Evolutionary conservation across 2,329 filamentous ascomycete species (phyloP).

Genomic region (Xylariales sp.): DNA sequence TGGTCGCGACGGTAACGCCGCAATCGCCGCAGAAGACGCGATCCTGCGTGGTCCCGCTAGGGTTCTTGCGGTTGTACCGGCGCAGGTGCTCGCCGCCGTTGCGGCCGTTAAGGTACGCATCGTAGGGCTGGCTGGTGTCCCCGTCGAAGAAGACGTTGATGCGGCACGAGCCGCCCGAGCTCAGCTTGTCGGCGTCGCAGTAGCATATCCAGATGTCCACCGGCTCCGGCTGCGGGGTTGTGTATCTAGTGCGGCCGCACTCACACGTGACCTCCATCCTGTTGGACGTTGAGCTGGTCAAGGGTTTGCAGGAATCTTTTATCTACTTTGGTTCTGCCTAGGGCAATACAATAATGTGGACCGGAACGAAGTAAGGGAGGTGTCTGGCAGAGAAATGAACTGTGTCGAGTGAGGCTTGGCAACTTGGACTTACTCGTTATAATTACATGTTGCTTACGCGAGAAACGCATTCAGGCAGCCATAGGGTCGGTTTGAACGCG

Average conservation of each 20-base stretch:
- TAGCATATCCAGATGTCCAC: not conserved
- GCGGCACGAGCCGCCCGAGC: not conserved
- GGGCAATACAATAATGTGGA: too few relatives aligned
- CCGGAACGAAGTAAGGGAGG: too few relatives aligned
- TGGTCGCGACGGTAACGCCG: not conserved
- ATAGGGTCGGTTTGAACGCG: too few relatives aligned
- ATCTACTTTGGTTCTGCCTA: too few relatives aligned
- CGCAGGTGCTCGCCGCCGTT: not conserved
- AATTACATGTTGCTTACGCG: too few relatives aligned
- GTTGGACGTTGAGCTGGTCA: too few relatives aligned
- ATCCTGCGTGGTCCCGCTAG: not conserved
- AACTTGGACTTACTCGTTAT: too few relatives aligned
- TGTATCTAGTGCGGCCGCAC: not conserved
- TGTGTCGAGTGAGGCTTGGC: too few relatives aligned
- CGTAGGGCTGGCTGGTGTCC: not conserved
- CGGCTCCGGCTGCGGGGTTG: not conserved
- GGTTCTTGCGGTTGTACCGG: not conserved
- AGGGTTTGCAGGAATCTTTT: too few relatives aligned
- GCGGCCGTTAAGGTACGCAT: not conserved
- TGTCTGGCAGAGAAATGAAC: too few relatives aligned
- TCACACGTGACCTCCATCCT: not conserved
- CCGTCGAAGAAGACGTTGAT: constrained; percentile 1
- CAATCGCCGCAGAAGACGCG: constrained; percentile 1
- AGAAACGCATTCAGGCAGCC: too few relatives aligned
- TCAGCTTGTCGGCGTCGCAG: constrained; percentile 1